Conservation (phyloP, 148 eudicot genomes). For the Diospyros lotus region DNA sequence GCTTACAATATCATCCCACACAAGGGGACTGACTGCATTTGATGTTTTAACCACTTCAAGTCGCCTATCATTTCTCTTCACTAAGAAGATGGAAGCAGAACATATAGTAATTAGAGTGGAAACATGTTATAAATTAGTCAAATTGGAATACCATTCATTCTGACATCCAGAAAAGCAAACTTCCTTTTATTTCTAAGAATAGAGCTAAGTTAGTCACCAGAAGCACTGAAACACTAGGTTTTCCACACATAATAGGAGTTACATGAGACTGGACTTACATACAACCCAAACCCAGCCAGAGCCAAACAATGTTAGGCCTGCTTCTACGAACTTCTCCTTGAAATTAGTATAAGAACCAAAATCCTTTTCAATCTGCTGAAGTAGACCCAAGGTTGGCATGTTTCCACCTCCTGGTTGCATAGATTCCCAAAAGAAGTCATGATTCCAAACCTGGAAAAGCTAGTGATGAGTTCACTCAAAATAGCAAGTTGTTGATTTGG, state of each 20-base stretch:
- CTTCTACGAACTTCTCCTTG: conserved; percentile 66
- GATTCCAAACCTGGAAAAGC: conserved; percentile 83
- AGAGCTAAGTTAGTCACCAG: background rate
- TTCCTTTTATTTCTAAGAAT: background rate
- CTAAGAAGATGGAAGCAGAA: conserved; percentile 28
- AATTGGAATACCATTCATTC: background rate
- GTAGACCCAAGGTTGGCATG: conserved; percentile 68
- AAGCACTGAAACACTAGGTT: background rate
- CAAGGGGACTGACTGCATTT: conserved; percentile 74
- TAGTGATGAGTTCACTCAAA: conserved; percentile 5
- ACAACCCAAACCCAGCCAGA: conserved; percentile 98
- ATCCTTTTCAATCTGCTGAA: conserved; percentile 84
- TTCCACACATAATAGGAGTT: background rate
- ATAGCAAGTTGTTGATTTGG: background rate
- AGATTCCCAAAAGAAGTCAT: conserved; percentile 97
- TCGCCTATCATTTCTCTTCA: conserved; percentile 69
- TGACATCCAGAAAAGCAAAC: background rate
- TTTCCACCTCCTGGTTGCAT: conserved; percentile 96
- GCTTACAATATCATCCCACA: conserved; percentile 87
- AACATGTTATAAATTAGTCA: background rate
- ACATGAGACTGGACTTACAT: conserved; percentile 47
- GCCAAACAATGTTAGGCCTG: conserved; percentile 70
- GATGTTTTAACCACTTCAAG: conserved; percentile 74
- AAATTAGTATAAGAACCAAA: conserved; percentile 74
- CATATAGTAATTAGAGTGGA: background rate